Conservation (phyloP, 169 alveolate species). For the Cardiosporidium cionae region DNA sequence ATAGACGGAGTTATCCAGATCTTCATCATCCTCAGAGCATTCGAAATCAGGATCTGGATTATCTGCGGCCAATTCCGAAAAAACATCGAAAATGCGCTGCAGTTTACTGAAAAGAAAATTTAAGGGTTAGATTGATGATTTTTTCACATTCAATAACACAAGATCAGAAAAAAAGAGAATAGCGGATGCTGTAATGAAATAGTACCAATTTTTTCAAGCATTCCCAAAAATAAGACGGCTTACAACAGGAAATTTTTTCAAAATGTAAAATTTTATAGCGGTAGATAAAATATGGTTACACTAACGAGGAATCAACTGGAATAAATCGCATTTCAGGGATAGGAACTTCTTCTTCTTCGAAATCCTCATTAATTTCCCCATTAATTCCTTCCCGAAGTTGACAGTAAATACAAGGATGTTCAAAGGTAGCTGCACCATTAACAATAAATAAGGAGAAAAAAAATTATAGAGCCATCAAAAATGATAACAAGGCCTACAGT, state of each 20-base stretch:
- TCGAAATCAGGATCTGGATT: not conserved
- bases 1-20: not conserved
- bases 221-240: no score
- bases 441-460: no score
- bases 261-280: no score
- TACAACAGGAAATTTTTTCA: no score
- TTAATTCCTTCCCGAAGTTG: not conserved
- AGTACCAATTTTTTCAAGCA: no score
- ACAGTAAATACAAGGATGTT: conserved; percentile 1
- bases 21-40: not conserved
- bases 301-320: no score
- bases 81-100: not conserved
- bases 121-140: not conserved
- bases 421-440: not conserved
- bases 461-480: no score
- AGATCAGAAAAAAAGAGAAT: no score
- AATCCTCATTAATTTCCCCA: not conserved
- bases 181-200: no score
- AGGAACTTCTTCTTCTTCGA: not conserved
- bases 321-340: not conserved
- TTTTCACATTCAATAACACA: not conserved
- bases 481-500: no score
- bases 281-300: no score
- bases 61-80: not conserved
- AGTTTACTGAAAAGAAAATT: not conserved